Conservation (phyloP, 805 yeast genomes). For the Nakazawaea siamensis region DNA sequence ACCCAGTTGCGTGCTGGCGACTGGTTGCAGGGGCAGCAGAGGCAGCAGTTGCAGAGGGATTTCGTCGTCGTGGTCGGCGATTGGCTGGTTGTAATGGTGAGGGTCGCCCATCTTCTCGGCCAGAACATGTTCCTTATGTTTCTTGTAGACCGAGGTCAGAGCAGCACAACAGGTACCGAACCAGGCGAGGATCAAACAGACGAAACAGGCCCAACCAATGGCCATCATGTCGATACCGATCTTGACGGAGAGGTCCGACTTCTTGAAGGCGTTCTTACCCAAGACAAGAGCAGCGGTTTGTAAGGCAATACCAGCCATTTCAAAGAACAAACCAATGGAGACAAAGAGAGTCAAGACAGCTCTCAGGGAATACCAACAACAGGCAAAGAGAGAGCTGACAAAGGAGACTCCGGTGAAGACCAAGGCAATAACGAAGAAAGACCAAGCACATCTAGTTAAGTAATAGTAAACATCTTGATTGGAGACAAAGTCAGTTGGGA, state of each 20-base stretch:
- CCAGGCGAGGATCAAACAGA: slow-evolving; percentile 39
- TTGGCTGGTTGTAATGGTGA: slow-evolving; percentile 9
- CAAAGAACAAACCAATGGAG: slow-evolving; percentile 42
- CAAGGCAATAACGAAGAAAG: slow-evolving; percentile 52
- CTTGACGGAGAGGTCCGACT: slow-evolving; percentile 33
- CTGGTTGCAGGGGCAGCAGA: slow-evolving; percentile 15
- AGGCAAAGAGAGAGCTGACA: slow-evolving; percentile 43
- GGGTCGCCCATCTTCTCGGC: slow-evolving; percentile 17
- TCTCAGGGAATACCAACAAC: slow-evolving; percentile 48
- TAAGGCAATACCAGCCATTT: slow-evolving; percentile 56
- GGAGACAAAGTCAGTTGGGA: slow-evolving; percentile 45
- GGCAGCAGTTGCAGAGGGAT: slow-evolving; percentile 12
- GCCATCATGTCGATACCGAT: slow-evolving; percentile 55
- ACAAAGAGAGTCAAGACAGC: slow-evolving; percentile 45
- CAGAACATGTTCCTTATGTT: slow-evolving; percentile 34
- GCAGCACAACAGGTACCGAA: slow-evolving; percentile 44
- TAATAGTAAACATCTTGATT: slow-evolving; percentile 51
- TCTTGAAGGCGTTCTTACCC: slow-evolving; percentile 61
- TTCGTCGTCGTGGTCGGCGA: slow-evolving; percentile 14
- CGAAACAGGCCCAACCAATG: slow-evolving; percentile 65
- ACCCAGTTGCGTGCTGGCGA: slow-evolving; percentile 21
- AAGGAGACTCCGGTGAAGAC: slow-evolving; percentile 56
- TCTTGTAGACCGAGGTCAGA: slow-evolving; percentile 39
- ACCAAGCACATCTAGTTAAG: slow-evolving; percentile 60
- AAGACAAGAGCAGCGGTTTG: slow-evolving; percentile 74